Conservation (phyloP, 1,284 basidiomycete genomes). For the Marasmius fiardii region DNA sequence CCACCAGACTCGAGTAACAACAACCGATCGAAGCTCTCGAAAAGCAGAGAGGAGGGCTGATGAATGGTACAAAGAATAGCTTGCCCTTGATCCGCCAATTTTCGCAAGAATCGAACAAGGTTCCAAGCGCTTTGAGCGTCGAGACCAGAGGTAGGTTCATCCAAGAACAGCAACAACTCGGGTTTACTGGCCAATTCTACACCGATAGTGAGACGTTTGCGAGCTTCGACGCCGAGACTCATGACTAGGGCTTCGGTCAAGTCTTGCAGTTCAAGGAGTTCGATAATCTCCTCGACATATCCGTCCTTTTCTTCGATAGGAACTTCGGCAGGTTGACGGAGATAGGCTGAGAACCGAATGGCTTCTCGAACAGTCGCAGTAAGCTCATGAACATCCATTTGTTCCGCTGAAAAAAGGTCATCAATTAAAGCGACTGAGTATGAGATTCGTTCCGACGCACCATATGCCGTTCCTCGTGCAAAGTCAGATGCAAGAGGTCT, state of each 20-base stretch:
- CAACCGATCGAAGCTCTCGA: slow-evolving; percentile 77
- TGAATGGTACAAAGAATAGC: slow-evolving; percentile 78
- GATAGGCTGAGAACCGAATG: slow-evolving; percentile 84
- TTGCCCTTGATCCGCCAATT: slow-evolving; percentile 84
- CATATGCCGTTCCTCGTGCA: slow-evolving; percentile 75
- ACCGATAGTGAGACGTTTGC: slow-evolving; percentile 87
- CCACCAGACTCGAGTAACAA: slow-evolving; percentile 65
- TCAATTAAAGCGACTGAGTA: slow-evolving; percentile 26
- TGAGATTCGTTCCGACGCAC: slow-evolving; percentile 30
- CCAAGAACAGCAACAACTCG: slow-evolving; percentile 76
- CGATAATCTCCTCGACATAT: slow-evolving; percentile 78
- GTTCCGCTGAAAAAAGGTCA: slow-evolving; percentile 61
- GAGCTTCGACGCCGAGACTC: slow-evolving; percentile 69
- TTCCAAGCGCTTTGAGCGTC: slow-evolving; percentile 56
- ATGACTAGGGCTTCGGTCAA: slow-evolving; percentile 62
- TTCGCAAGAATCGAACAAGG: slow-evolving; percentile 72
- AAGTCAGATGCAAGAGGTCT: slow-evolving; percentile 74
- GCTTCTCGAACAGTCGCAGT: slow-evolving; percentile 89
- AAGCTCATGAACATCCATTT: slow-evolving; percentile 85
- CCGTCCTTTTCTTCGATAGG: slow-evolving; percentile 77
- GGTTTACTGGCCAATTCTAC: slow-evolving; percentile 88
- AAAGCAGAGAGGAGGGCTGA: slow-evolving; percentile 63
- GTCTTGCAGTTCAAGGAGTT: slow-evolving; percentile 66
- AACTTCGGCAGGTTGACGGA: slow-evolving; percentile 79
- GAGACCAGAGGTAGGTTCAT: slow-evolving; percentile 62